Base-by-base conservation (phyloP, 2,329 filamentous ascomycete species). In the Trichoderma gracile region DNA sequence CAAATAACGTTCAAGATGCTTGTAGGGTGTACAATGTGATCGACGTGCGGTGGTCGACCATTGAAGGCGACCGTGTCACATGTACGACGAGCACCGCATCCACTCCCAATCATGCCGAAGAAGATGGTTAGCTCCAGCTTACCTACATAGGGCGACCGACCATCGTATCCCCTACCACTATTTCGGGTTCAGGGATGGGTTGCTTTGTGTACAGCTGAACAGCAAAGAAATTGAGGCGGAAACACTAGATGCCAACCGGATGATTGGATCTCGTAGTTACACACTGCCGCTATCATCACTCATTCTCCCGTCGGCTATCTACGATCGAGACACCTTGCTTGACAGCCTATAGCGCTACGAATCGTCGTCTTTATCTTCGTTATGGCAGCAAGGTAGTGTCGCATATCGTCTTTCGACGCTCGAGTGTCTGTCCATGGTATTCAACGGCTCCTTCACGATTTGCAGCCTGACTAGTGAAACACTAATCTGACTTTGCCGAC, bases 251-350 rank as follows among this genome's bases (percentile, higher is more conserved):
- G 33, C 33, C 33, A 54, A 62, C 54, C 42, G 49, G 40, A 21
- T 54, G 49, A 19, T 46, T 40, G 27, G 49, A 54, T 54, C 59
- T 17, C 49, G 59, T 46, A 40, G 47, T 14, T 33, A 27, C 23
- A 46, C 53, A 25, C 38, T 5, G n/a, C 9, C 33, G 38, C 19
- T 5, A 3, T 25, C 23, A 9, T 45, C 8, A 2, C 25, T 19
- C n/a, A 54, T 27, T 62, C 25, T 54, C 49, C 59, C 59, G 59
- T 62, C 59, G 59, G 59, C 40, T 62, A 54, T 62, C 59, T 19
- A 17, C 8, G 27, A 27, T 42, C 25, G n/a, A 25, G 49, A 61
- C 47, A 33, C 33, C 23, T 8, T 12, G 38, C 58, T 50, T n/a
- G 19, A 27, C 14, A 14, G 8, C 17, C 21, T 30, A 21, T 8